Conservation (phyloP, 345 rosid genomes). For the Melaleuca alternifolia region DNA sequence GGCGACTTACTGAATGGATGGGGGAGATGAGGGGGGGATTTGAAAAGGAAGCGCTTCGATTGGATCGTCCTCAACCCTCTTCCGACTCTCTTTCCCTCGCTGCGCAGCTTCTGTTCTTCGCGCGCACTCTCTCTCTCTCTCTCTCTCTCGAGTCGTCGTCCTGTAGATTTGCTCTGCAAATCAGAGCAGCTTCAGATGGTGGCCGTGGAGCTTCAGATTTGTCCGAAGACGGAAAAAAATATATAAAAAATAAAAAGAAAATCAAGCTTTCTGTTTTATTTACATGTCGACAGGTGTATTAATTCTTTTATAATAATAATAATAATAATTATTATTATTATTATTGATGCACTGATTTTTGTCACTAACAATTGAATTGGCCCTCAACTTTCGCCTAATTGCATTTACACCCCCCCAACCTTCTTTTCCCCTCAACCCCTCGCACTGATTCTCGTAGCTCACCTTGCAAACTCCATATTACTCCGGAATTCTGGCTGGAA, state of each 20-base stretch:
- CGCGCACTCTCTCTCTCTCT: constrained; percentile 10
- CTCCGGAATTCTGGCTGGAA: not conserved
- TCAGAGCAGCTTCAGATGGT: constrained; percentile 17
- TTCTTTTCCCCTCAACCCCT: not conserved
- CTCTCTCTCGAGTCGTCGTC: constrained; percentile 16
- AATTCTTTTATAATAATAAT: not conserved
- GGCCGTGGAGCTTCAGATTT: not conserved
- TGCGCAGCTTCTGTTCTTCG: not conserved
- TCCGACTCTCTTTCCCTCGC: not conserved
- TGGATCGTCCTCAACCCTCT: constrained; percentile 13
- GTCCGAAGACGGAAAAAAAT: not conserved
- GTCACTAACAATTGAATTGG: not conserved
- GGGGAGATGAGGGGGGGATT: not conserved
- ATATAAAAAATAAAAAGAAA: not conserved
- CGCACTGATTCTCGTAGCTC: too few relatives aligned
- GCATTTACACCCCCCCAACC: not conserved
- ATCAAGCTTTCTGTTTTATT: not conserved
- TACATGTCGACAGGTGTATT: not conserved
- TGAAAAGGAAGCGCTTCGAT: not conserved
- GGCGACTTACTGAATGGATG: constrained; percentile 59
- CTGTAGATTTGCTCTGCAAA: constrained; percentile 54
- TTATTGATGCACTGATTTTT: too few relatives aligned
- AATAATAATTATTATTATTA: too few relatives aligned
- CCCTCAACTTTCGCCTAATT: not conserved
- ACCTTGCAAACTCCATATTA: too few relatives aligned